Conservation (phyloP, 2,329 filamentous ascomycete genomes). For the Aureobasidium zeae region DNA sequence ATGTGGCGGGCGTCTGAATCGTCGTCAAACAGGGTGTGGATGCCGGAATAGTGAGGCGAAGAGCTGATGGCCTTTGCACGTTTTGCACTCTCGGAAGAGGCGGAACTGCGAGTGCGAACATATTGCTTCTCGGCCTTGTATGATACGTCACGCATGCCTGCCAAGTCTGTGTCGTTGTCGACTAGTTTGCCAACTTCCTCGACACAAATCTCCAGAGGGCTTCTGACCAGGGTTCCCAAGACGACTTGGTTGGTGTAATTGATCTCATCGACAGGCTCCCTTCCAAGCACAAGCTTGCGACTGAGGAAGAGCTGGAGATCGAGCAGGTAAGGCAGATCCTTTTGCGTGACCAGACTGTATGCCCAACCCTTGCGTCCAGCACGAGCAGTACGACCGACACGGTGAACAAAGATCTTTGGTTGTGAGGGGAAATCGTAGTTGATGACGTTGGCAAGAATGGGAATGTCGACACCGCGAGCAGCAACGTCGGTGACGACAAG, state of each 20-base stretch:
- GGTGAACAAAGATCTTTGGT: slow-evolving; percentile 92
- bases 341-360: slow-evolving; percentile 82
- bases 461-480: slow-evolving; percentile 94
- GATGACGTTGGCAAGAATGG: slow-evolving; percentile 89
- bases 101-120: slow-evolving; percentile 77
- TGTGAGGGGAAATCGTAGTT: slow-evolving; percentile 98
- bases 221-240: slow-evolving; percentile 65
- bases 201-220: slow-evolving; percentile 61
- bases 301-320: slow-evolving; percentile 92
- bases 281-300: slow-evolving; percentile 69
- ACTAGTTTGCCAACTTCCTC: slow-evolving; percentile 80
- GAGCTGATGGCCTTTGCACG: slow-evolving; percentile 68
- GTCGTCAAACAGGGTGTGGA: slow-evolving; percentile 65
- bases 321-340: slow-evolving; percentile 82
- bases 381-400: slow-evolving; percentile 90
- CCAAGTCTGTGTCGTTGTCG: slow-evolving; percentile 64
- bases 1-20: slow-evolving; percentile 53
- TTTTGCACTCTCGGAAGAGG: slow-evolving; percentile 83
- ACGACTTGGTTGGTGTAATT: slow-evolving; percentile 79
- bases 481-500: slow-evolving; percentile 94
- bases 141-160: slow-evolving; percentile 61
- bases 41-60: slow-evolving; percentile 59
- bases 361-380: slow-evolving; percentile 89
- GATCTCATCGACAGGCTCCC: slow-evolving; percentile 48
- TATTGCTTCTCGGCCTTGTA: slow-evolving; percentile 90